Evolutionary conservation across 495 filamentous ascomycete genomes (phyloP).

Genomic region (Penicillium paradoxum): DNA sequence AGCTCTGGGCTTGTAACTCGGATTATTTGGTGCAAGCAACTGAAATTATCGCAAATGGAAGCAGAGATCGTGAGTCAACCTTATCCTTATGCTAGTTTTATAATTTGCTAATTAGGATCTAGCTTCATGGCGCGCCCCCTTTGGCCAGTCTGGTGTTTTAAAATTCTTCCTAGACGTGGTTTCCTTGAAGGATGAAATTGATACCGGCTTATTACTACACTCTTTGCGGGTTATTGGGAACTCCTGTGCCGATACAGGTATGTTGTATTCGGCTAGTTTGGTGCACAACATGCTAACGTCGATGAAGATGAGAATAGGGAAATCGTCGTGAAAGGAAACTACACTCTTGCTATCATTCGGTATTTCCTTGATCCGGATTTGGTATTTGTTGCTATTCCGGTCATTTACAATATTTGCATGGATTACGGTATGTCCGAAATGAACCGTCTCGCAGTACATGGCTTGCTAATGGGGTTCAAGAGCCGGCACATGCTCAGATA

Average conservation of each 20-base stretch:
- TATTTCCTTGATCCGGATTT: conserved; percentile 47
- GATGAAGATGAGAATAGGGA: conserved; percentile 64
- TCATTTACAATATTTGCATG: conserved; percentile 68
- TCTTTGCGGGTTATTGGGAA: conserved; percentile 69
- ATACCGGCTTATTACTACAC: conserved; percentile 43
- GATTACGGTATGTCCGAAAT: conserved; percentile 56
- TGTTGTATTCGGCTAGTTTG: conserved; percentile 9
- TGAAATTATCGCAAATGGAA: conserved; percentile 59
- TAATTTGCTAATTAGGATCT: conserved; percentile 12
- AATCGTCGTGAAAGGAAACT: conserved; percentile 56
- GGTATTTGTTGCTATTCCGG: conserved; percentile 56
- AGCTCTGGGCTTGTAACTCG: conserved; percentile 36
- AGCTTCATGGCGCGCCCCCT: conserved; percentile 59
- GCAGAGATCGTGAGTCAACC: conserved; percentile 58
- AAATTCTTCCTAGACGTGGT: conserved; percentile 59
- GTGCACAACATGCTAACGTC: conserved; percentile 9
- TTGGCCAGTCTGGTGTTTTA: conserved; percentile 65
- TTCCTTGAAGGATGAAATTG: conserved; percentile 30
- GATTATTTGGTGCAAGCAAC: conserved; percentile 46
- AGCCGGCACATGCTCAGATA: conserved; percentile 57
- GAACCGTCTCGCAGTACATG: background rate
- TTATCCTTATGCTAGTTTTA: background rate
- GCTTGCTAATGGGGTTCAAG: conserved; percentile 24
- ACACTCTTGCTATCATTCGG: conserved; percentile 51
- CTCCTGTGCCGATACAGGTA: conserved; percentile 76